phyloP scores from a whole-genome alignment of 305 asterid species.

The Fraxinus albicans region DNA sequence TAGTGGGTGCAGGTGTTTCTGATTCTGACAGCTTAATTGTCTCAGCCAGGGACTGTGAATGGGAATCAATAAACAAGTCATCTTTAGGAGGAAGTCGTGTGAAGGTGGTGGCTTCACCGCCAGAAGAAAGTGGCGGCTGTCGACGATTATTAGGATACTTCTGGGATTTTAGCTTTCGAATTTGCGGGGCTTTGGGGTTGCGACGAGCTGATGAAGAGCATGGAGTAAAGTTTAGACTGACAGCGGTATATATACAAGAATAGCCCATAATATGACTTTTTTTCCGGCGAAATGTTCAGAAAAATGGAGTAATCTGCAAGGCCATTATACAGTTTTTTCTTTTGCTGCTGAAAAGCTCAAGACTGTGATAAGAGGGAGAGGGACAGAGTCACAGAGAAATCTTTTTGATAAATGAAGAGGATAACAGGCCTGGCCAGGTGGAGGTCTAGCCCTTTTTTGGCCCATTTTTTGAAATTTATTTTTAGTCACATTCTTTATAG shows the following conservation, averaged over 20 bases:
- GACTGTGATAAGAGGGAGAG: constrained; percentile 1
- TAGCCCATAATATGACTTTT: constrained; percentile 32
- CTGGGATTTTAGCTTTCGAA: constrained; percentile 48
- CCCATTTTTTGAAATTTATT: not conserved
- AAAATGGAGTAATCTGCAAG: not conserved
- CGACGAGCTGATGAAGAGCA: constrained; percentile 42
- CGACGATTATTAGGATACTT: constrained; percentile 19
- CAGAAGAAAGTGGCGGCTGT: constrained; percentile 43
- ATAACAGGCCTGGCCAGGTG: constrained; percentile 6
- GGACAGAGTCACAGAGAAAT: not conserved
- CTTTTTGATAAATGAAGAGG: constrained; percentile 25
- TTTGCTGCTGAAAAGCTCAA: constrained; percentile 15
- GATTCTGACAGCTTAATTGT: constrained; percentile 60
- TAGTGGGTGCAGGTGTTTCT: constrained; percentile 9
- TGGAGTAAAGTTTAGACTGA: constrained; percentile 34
- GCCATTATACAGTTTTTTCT: not conserved
- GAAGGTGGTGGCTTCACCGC: constrained; percentile 79
- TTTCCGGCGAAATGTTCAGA: not conserved
- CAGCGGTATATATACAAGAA: constrained; percentile 31
- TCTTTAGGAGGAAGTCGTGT: constrained; percentile 80
- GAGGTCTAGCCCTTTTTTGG: not conserved
- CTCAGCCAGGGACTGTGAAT: constrained; percentile 30
- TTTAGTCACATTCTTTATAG: too few species aligned
- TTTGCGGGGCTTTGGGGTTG: constrained; percentile 28
- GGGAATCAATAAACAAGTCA: constrained; percentile 47